Evolutionary conservation across 2,329 filamentous ascomycete species (phyloP), one percentile per base, ranked within the genome.

Genomic region (Nannizziopsis arthrosporioides): DNA sequence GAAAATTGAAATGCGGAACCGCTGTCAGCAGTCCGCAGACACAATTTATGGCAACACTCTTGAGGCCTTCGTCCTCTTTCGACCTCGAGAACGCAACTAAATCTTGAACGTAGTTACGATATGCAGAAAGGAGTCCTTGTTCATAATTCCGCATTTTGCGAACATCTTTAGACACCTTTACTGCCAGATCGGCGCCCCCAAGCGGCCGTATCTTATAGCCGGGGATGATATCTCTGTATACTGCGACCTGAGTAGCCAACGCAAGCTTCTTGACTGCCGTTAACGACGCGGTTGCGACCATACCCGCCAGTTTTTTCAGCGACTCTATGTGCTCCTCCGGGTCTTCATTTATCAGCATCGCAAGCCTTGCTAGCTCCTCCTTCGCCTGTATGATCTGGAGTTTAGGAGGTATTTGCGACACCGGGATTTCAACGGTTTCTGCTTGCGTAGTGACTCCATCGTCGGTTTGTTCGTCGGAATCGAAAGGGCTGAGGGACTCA

Each of bases 1-100:
- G 82, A 66, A 94, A 95, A 72, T 98, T 98, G 78, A 98, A 98
- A 69, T 98, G 93, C 2, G 92, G 86, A 0, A 95, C 88, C 1
- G 83, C 75, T 15, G 78, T 78, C 36, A 96, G 68, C 12, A 98
- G 74, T 27, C 77, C 84, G 66, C 88, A 94, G 1, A 84, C 82
- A 62, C 92, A 98, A 38, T 80, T 82, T 49, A 94, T 82, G 2
- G 92, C 90, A 19, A 94, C 76, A 45, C 75, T 83, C 5, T 81
- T 77, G 18, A 95, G 53, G 15, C 70, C 64, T 31, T 61, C 53
- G 11, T 61, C 53, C 44, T 71, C 65, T 11, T 55, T 53, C 22
- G 55, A 50, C 67, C 82, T 82, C 2, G 84, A 80, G 54, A 86
- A 73, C 52, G 74, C 74, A 2, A 78, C 75, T 46, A 98, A 73